Evolutionary conservation across 495 filamentous ascomycete genomes (phyloP).

Genomic region (Evernia prunastri): DNA sequence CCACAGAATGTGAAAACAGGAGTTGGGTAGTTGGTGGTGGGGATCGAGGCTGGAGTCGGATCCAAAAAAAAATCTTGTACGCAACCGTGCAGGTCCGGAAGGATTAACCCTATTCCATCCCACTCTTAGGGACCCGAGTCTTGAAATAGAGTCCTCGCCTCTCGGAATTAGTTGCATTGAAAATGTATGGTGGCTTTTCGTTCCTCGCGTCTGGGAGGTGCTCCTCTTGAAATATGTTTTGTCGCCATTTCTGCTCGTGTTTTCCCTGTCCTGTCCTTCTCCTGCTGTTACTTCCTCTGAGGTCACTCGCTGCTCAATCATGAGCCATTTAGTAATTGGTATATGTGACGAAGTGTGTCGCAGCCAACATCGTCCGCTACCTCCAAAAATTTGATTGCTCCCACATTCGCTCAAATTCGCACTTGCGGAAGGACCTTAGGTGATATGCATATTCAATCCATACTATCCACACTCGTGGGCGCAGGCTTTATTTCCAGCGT

Average conservation of each 20-base stretch:
- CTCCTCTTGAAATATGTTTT: background rate
- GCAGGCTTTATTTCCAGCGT: background rate
- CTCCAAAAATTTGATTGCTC: background rate
- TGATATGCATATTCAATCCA: background rate
- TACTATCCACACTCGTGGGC: background rate
- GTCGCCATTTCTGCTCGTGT: background rate
- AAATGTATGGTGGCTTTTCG: too few relatives aligned
- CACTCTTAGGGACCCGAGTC: background rate
- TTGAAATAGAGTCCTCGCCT: background rate
- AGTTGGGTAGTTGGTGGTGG: background rate
- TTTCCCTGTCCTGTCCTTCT: background rate
- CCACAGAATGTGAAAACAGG: background rate
- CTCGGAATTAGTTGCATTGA: too few relatives aligned
- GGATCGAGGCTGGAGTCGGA: background rate
- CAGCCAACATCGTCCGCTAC: background rate
- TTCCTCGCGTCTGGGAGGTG: background rate
- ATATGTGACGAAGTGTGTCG: background rate
- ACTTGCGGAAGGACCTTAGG: background rate
- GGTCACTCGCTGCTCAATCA: background rate
- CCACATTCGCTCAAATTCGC: background rate
- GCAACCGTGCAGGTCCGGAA: background rate
- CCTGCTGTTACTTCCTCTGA: background rate
- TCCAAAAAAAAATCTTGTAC: too few relatives aligned
- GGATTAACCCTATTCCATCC: background rate
- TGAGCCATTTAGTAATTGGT: background rate